Base-by-base conservation (phyloP, 352 stramenopile genomes). In the Phytophthora sojae region DNA sequence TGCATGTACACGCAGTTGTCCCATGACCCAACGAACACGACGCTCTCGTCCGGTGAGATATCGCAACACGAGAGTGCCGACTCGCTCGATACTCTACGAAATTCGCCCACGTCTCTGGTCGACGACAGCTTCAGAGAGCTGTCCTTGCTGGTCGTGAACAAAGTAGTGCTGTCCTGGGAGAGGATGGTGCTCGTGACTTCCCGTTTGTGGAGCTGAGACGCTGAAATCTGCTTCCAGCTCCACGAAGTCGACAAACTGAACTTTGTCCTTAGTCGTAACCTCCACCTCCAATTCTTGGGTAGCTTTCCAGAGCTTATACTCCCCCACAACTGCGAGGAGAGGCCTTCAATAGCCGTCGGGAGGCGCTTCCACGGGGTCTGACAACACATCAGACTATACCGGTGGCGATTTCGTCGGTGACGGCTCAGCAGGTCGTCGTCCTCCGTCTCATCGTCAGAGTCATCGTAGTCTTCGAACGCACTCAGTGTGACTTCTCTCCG, bases 1-100 rank as follows among this genome's bases (percentile, higher is more conserved):
- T 92, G 78, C 86, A 96, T 93, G 71, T 89, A 89, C 50, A 96
- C 80, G 52, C 70, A 66, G 57, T 92, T 90, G 60, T 96, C 88
- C 81, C 85, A 92, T 51, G 81, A 91, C 1, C 87, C 88, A 45
- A 94, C 67, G 3, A 96, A 71, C 3, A 90, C 66, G 17, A 86
- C 37, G 5, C 69, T 84, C 44, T 92, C 88, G 42, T 95, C 81
- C 5, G 81, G 79, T 4, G 86, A 92, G 2, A 95, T 55, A 64
- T 91, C 87, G 30, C 86, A 91, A 62, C 85, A 93, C 1, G 87
- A 93, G 3, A 95, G 63, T 1, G 80, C 82, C 12, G 64, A 72
- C 15, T 80, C 67, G 14, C 73, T 69, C 0, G 61, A 75, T 12
- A 90, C 51, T 17, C 75, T 77, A 12, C 74, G 76, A 11, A 58